Conservation (phyloP, 176 grass and related monocot species). For the Juncus effusus region DNA sequence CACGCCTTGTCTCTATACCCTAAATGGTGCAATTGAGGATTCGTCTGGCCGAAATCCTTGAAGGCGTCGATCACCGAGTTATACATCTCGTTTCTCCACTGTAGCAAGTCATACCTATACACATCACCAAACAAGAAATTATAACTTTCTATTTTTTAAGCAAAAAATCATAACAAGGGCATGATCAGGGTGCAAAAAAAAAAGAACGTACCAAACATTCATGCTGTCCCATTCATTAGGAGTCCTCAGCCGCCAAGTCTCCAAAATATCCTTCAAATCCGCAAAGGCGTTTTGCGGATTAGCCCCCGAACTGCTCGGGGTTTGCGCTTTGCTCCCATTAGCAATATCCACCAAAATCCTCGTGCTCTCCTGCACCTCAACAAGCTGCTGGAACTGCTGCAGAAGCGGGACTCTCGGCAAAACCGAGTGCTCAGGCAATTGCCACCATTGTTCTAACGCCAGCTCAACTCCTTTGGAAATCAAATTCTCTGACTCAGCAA, state of each 20-base stretch:
- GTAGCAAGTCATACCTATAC: slow-evolving; percentile 71
- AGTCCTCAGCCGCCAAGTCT: slow-evolving; percentile 94
- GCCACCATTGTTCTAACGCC: slow-evolving; percentile 97
- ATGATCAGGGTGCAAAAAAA: not conserved
- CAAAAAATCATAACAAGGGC: too few species aligned
- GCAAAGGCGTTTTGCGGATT: slow-evolving; percentile 71
- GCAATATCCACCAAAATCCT: slow-evolving; percentile 92
- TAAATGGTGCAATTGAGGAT: slow-evolving; percentile 98
- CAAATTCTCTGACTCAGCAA: slow-evolving; percentile 79
- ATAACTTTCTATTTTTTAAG: not conserved
- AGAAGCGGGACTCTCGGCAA: slow-evolving; percentile 81
- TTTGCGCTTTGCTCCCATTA: slow-evolving; percentile 83
- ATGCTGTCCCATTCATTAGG: slow-evolving; percentile 97
- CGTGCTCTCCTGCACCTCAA: slow-evolving; percentile 94
- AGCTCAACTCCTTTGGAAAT: slow-evolving; percentile 88
- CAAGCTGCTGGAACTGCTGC: slow-evolving; percentile 96
- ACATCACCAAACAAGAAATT: not conserved
- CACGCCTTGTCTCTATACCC: slow-evolving; percentile 96
- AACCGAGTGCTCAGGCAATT: slow-evolving; percentile 93
- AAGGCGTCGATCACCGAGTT: slow-evolving; percentile 98
- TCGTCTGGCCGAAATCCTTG: slow-evolving; percentile 85
- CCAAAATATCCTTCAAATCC: slow-evolving; percentile 97
- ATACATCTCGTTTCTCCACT: slow-evolving; percentile 99
- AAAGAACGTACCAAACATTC: slow-evolving; percentile 58
- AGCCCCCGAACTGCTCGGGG: slow-evolving; percentile 67